Percentiles rank a stretch among this genome's conserved stretches.
These are phyloP conservation scores for Nyctanthes arbortristis DNA, from an alignment of 257 asterid genomes.

Conservation along the genomic window DNA sequence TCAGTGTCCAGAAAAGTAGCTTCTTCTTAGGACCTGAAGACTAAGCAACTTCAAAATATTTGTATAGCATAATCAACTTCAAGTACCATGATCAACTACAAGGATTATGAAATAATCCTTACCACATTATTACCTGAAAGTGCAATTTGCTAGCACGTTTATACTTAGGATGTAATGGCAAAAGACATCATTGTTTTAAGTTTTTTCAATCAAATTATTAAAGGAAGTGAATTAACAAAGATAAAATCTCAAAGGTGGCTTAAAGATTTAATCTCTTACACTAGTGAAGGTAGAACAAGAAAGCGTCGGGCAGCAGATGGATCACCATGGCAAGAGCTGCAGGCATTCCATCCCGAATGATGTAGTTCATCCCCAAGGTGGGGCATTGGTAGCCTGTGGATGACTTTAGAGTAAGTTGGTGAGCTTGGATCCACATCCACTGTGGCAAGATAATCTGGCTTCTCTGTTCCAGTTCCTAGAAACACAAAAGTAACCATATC, in stretches of 20 bases:
- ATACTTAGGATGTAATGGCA: neutral
- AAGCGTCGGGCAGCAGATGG: slow-evolving; percentile 68
- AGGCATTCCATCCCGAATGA: slow-evolving; percentile 97
- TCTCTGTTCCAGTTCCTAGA: slow-evolving; percentile 75
- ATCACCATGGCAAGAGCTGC: slow-evolving; percentile 96
- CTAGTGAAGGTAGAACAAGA: slow-evolving; percentile 85
- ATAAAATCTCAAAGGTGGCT: neutral
- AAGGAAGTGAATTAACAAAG: neutral
- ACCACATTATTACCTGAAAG: neutral
- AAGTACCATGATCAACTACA: neutral
- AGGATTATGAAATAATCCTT: neutral
- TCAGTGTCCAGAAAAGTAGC: neutral
- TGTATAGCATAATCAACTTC: no score
- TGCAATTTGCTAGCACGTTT: neutral
- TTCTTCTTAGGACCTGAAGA: no score
- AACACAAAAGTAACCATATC: neutral
- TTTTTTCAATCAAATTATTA: neutral
- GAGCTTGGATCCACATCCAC: slow-evolving; percentile 84
- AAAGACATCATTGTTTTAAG: neutral
- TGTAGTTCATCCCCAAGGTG: slow-evolving; percentile 78
- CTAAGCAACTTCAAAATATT: no score
- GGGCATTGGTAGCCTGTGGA: slow-evolving; percentile 96
- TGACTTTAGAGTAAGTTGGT: slow-evolving; percentile 70
- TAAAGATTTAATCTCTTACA: slow-evolving; percentile 46
- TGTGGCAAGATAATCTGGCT: slow-evolving; percentile 89